Evolutionary conservation across 257 asterid genomes (phyloP).

Genomic region (Hygrophila difformis): DNA sequence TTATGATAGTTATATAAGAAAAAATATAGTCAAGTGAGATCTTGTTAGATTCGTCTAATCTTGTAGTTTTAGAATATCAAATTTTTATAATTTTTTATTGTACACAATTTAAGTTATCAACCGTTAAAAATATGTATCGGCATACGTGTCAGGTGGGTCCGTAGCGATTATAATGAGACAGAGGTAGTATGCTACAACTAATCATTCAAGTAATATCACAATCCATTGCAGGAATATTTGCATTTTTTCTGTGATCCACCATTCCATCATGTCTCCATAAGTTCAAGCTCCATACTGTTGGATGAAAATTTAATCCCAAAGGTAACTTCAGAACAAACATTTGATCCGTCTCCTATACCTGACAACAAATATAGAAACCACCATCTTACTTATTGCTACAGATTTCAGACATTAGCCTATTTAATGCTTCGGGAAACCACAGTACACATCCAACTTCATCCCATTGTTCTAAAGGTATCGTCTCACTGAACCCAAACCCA

Average conservation of each 20-base stretch:
- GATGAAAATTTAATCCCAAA: slow-evolving; percentile 78
- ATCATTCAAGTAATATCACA: too few species aligned
- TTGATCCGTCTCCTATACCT: neutral
- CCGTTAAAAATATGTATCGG: too few species aligned
- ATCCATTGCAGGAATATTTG: slow-evolving; percentile 61
- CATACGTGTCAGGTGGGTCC: too few species aligned
- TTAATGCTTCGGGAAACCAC: slow-evolving; percentile 21
- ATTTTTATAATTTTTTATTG: too few species aligned
- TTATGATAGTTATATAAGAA: too few species aligned
- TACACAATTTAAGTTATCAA: too few species aligned
- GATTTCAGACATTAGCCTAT: slow-evolving; percentile 65
- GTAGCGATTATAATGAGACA: too few species aligned
- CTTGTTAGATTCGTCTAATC: too few species aligned
- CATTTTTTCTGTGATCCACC: slow-evolving; percentile 95
- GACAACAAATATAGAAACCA: neutral
- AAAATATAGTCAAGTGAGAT: too few species aligned
- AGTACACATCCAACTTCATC: slow-evolving; percentile 22
- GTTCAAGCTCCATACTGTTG: slow-evolving; percentile 74
- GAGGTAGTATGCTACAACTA: too few species aligned
- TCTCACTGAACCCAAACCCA: neutral
- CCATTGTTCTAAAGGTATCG: slow-evolving; percentile 42
- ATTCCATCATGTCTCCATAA: slow-evolving; percentile 48
- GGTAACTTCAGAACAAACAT: slow-evolving; percentile 24
- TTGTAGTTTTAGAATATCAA: too few species aligned
- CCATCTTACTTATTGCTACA: slow-evolving; percentile 21